phyloP scores from a whole-genome alignment of 2,329 filamentous ascomycete genomes.

The Monosporascus sp. region DNA sequence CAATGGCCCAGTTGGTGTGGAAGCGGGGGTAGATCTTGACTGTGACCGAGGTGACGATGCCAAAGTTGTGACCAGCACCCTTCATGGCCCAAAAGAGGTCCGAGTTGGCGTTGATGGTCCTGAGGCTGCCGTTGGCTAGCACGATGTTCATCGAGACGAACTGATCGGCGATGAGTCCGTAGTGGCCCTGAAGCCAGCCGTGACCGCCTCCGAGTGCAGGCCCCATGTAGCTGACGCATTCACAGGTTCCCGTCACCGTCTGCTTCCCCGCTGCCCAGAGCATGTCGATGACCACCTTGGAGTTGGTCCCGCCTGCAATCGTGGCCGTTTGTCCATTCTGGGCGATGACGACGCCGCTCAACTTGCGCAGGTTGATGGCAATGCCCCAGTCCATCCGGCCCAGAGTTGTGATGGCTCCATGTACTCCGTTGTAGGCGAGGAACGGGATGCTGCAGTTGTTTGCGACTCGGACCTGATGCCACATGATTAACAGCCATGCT shows the following conservation, averaged over 20 bases:
- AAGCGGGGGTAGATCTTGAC: constrained; percentile 38
- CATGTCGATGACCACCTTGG: constrained; percentile 38
- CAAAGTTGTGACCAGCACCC: constrained; percentile 56
- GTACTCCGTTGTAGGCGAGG: constrained; percentile 46
- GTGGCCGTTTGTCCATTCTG: constrained; percentile 39
- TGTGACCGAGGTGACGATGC: constrained; percentile 44
- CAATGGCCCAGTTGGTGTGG: constrained; percentile 33
- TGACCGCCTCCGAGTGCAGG: constrained; percentile 40
- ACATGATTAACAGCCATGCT: not conserved
- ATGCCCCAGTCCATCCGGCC: constrained; percentile 44
- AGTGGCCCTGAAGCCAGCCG: constrained; percentile 34
- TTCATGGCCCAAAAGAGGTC: constrained; percentile 51
- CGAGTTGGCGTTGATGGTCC: constrained; percentile 18
- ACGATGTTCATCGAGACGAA: constrained; percentile 35
- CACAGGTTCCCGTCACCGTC: constrained; percentile 46
- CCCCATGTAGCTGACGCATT: constrained; percentile 44
- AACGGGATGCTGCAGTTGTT: constrained; percentile 42
- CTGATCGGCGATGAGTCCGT: constrained; percentile 37
- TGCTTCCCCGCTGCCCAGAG: constrained; percentile 48
- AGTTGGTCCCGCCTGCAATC: constrained; percentile 41
- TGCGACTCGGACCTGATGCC: constrained; percentile 39
- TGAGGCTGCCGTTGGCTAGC: constrained; percentile 31
- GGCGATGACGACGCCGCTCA: constrained; percentile 37
- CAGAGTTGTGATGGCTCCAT: constrained; percentile 45
- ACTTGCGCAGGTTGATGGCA: constrained; percentile 40